Evolutionary conservation across 306 rosid genomes (phyloP), one percentile per base, ranked within the genome.

Genomic region (Cicer cuneatum): DNA sequence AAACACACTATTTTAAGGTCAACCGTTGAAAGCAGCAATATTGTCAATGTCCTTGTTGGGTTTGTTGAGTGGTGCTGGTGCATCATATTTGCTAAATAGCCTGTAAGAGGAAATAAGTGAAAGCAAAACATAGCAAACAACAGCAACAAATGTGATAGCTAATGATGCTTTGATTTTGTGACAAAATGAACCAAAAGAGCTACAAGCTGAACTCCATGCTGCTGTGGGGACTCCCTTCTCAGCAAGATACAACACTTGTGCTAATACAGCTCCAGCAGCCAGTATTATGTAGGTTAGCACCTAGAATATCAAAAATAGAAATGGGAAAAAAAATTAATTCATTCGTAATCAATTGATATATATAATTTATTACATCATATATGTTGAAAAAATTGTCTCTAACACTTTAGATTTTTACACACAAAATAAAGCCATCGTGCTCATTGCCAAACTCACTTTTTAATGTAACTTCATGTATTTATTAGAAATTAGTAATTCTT

Each of bases 81-180:
- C 83, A 52, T 82, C 87, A 73, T 81, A 94, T 70, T 79, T 91
- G 81, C 83, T 88, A 90, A 94, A 91, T 12, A 93, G 92, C 66
- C 86, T 90, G 71, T 93, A 93, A 6, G 98, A 91, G 35, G 98
- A 93, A 65, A 90, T 78, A 68, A 89, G 86, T 0, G 97, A 89
- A 79, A 91, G 85, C 75, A 89, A 5, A 7, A 81, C 83, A 74
- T 82, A 89, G 76, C 87, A 88, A 67, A 80, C 64, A 21, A 88
- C 82, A 29, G 71, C 92, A 16, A 77, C 66, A 68, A 91, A 89
- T 4, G 93, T 93, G 52, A 85, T 58, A 48, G 83, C 83, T 6
- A 82, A 73, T 0, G 96, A 88, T 10, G 90, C 83, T 29, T 78
- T 87, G 52, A 84, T 88, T 67, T 82, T 94, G 73, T 85, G 85